phyloP scores from a whole-genome alignment of 805 yeast species.

The Teunomyces gatunensis region DNA sequence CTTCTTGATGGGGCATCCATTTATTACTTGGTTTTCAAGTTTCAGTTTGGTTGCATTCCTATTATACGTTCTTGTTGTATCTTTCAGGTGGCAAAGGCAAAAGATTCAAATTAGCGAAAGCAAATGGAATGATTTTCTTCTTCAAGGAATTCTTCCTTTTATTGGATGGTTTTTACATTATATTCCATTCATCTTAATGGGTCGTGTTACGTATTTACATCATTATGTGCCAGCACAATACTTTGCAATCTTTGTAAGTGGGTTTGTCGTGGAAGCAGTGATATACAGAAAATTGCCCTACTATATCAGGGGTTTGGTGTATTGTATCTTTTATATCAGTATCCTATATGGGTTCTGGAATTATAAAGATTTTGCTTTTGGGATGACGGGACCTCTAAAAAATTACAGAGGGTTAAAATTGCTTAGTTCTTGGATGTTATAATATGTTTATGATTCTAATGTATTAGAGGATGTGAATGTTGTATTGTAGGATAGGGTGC shows the following conservation, averaged over 20 bases:
- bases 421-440: constrained; percentile 19
- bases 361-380: constrained; percentile 71
- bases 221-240: constrained; percentile 45
- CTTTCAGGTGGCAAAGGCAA: constrained; percentile 36
- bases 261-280: constrained; percentile 19
- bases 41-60: constrained; percentile 20
- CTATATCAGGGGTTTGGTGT: constrained; percentile 28
- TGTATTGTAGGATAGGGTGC: no score
- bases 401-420: constrained; percentile 31
- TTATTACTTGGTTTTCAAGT: constrained; percentile 61
- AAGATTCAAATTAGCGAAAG: constrained; percentile 16
- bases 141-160: constrained; percentile 35
- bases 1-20: constrained; percentile 71
- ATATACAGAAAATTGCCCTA: constrained; percentile 16
- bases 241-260: constrained; percentile 26
- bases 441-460: background rate
- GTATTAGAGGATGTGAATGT: background rate
- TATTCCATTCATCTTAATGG: constrained; percentile 41
- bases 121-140: constrained; percentile 26
- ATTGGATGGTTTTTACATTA: constrained; percentile 41
- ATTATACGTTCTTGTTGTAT: constrained; percentile 15
- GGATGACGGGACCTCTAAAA: constrained; percentile 54
- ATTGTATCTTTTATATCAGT: constrained; percentile 42
- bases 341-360: constrained; percentile 58
- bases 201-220: constrained; percentile 43